Conservation (phyloP, 2,329 filamentous ascomycete species). For the Alternaria sp. region DNA sequence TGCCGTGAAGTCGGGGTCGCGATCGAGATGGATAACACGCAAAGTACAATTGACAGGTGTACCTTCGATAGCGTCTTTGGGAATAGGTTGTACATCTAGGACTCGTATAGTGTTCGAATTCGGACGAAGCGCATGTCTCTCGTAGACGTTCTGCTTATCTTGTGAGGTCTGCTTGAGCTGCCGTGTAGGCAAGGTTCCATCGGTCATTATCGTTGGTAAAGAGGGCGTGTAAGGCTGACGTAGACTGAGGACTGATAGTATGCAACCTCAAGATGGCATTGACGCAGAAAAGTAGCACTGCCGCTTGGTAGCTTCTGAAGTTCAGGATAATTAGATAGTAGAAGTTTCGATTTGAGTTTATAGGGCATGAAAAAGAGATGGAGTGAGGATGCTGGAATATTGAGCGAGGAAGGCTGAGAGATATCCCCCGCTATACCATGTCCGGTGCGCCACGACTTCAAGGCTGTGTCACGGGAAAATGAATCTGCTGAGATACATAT, state of each 20-base stretch:
- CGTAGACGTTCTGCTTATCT: neutral
- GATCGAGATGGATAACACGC: neutral
- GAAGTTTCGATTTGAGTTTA: rapidly evolving
- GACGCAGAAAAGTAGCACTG: neutral
- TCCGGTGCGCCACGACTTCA: no score
- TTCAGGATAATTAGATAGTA: rapidly evolving
- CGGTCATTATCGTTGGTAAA: neutral
- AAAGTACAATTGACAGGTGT: neutral
- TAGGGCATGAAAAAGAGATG: no score
- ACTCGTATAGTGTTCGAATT: neutral
- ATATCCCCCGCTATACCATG: no score
- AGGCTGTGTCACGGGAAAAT: no score
- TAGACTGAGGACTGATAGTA: rapidly evolving
- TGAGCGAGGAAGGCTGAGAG: no score
- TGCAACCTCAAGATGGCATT: neutral
- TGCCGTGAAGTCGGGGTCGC: neutral
- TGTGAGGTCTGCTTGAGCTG: rapidly evolving
- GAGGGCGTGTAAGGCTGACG: neutral
- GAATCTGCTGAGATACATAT: rapidly evolving
- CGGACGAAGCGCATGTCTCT: neutral
- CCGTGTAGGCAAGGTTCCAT: rapidly evolving
- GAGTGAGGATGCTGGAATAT: no score
- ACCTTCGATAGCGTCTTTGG: neutral
- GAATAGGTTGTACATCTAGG: neutral
- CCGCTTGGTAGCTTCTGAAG: neutral